These are phyloP conservation scores for Physcomitrellopsis africana DNA, from an alignment of 225 moss, liverwort and hornwort genomes.

Conservation along the genomic window DNA sequence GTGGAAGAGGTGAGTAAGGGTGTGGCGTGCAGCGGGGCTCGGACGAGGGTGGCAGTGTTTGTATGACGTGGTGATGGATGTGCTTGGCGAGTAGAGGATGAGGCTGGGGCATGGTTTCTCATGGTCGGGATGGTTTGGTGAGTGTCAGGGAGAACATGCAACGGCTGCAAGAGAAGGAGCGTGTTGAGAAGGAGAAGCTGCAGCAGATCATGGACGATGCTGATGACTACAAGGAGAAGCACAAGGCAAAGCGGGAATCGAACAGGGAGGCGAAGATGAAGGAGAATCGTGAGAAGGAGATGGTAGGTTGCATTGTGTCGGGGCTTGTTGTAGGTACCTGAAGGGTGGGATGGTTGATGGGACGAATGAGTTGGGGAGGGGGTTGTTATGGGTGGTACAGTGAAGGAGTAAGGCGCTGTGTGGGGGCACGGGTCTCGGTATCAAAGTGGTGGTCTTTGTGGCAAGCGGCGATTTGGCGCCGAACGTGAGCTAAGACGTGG, in stretches of 20 bases:
- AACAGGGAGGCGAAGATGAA: slow-evolving; percentile 73
- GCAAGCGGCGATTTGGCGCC: not conserved
- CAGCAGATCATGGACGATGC: slow-evolving; percentile 76
- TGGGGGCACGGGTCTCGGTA: not conserved
- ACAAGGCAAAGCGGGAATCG: slow-evolving; percentile 58
- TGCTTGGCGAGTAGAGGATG: too few relatives aligned
- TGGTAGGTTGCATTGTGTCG: slow-evolving; percentile 41
- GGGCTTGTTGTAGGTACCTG: not conserved
- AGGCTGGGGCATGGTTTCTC: not conserved
- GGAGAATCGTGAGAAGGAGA: slow-evolving; percentile 85
- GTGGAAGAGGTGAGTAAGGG: slow-evolving; percentile 76
- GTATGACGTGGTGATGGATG: not conserved
- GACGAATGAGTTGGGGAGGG: slow-evolving; percentile 1
- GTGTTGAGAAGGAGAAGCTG: slow-evolving; percentile 71
- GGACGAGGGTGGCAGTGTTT: not conserved
- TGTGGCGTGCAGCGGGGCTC: not conserved
- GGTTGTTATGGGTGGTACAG: not conserved
- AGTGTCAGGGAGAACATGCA: slow-evolving; percentile 64
- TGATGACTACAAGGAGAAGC: slow-evolving; percentile 69
- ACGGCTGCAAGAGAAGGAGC: slow-evolving; percentile 86
- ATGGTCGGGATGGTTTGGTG: not conserved
- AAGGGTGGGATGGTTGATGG: not conserved
- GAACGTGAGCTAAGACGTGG: not conserved
- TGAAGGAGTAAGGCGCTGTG: not conserved
- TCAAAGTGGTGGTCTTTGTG: not conserved